Base-by-base conservation (phyloP, 2,329 filamentous ascomycete species). In the Clonostachys solani region DNA sequence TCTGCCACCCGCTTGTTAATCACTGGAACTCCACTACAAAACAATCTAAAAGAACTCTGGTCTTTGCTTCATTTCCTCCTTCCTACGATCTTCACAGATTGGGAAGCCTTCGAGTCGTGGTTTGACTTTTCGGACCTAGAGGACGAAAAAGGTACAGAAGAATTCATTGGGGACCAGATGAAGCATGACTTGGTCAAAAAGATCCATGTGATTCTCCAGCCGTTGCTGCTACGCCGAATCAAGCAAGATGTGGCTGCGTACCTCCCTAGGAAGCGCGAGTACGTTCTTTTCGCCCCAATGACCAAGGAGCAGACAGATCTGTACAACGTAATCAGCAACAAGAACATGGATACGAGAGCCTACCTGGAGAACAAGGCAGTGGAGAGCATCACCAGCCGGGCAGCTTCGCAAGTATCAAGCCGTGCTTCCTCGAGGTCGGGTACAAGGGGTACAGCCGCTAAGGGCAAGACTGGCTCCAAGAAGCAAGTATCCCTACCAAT, bases 251-350 rank as follows among this genome's bases (percentile, higher is more conserved):
- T 99, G 0, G 92, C 95, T 47, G 85, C 85, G 3, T 81, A 90
- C 43, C 75, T 99, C n/a, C 94, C 94, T 0, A 95, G 92, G 67
- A 99, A 99, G 72, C 82, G 94, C 29, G 94, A 99, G 64, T 99
- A 99, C 55, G 88, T 99, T 4, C 72, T 99, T 1, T 97, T 94
- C 58, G 94, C 94, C 0, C 94, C 94, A 0, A 83, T 99, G 68
- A 96, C 91, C 0, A 80, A 84, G 19, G 90, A 94, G 55, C 94
- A 99, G 61, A 89, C 91, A 3, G 92, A 96, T 48, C 68, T 99
- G 0, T 99, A 99, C 60, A 83, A 84, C 44, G 76, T 74, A 1
- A 72, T 86, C 34, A 78, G 65, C 47, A 74, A 85, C 58, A 81
- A 79, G 50, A 71, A 71, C 3, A 63, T 69, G 2, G 82, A 86